These are phyloP conservation scores for Zasmidium citrigriseum DNA, from an alignment of 2,329 filamentous ascomycete genomes.

Conservation along the genomic window DNA sequence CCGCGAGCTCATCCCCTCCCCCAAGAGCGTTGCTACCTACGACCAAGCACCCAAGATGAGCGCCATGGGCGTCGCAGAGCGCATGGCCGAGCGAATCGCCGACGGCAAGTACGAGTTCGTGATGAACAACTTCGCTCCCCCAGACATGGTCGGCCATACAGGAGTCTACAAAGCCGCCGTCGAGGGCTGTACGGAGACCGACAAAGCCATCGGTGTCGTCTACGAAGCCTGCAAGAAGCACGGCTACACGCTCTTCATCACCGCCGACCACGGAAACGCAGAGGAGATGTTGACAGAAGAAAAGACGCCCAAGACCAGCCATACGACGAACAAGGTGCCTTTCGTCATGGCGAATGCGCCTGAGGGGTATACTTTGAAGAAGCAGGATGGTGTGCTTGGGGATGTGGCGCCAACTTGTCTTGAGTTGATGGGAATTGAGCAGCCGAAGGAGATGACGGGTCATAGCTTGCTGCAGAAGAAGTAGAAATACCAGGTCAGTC, in stretches of 20 bases:
- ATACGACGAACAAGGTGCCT: conserved; percentile 97
- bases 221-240: conserved; percentile 92
- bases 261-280: conserved; percentile 92
- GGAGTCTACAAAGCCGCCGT: conserved; percentile 96
- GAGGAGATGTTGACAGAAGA: conserved; percentile 98
- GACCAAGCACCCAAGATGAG: conserved; percentile 96
- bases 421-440: conserved; percentile 83
- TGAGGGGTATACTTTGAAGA: conserved; percentile 81
- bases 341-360: conserved; percentile 98
- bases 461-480: conserved; percentile 76
- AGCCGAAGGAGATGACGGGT: conserved; percentile 92
- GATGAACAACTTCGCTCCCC: conserved; percentile 99
- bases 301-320: conserved; percentile 95
- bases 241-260: conserved; percentile 92
- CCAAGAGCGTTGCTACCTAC: conserved; percentile 86
- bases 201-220: conserved; percentile 90
- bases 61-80: conserved; percentile 83
- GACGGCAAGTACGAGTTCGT: conserved; percentile 91
- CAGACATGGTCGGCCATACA: conserved; percentile 99
- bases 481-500: background rate
- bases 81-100: conserved; percentile 81
- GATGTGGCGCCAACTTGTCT: conserved; percentile 96
- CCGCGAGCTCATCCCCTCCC: conserved; percentile 91
- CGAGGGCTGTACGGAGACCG: conserved; percentile 79
- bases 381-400: conserved; percentile 84